Evolutionary conservation across 805 yeast genomes (phyloP).

Genomic region (Kodamaea hsintzibuensis): DNA sequence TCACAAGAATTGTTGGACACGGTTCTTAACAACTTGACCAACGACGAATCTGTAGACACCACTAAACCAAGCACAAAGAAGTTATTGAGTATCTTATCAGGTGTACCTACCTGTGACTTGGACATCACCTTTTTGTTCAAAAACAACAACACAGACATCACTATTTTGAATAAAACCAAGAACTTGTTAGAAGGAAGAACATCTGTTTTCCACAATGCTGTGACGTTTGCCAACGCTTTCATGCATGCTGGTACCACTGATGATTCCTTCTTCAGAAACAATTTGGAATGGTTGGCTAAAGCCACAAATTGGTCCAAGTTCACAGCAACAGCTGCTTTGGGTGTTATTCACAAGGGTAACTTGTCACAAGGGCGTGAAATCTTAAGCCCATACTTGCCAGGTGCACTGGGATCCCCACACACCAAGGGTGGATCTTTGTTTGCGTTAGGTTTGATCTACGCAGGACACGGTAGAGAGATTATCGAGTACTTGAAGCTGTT

Average conservation of each 20-base stretch:
- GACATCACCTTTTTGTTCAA: constrained; percentile 84
- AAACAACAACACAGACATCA: constrained; percentile 83
- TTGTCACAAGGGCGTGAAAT: constrained; percentile 85
- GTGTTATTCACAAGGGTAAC: constrained; percentile 95
- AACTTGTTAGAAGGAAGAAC: constrained; percentile 83
- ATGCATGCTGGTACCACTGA: constrained; percentile 96
- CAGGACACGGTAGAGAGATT: constrained; percentile 92
- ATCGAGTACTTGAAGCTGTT: constrained; percentile 75
- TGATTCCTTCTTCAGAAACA: constrained; percentile 81
- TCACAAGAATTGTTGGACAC: constrained; percentile 81
- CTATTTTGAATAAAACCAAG: constrained; percentile 80
- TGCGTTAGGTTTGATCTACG: constrained; percentile 90
- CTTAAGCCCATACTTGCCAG: constrained; percentile 89
- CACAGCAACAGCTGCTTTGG: constrained; percentile 96
- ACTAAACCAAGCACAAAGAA: constrained; percentile 34
- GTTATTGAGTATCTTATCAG: constrained; percentile 73
- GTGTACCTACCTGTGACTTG: constrained; percentile 91
- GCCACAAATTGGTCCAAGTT: constrained; percentile 99
- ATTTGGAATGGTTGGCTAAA: constrained; percentile 93
- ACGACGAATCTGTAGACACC: constrained; percentile 27
- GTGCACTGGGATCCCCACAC: constrained; percentile 74
- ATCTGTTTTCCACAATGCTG: constrained; percentile 94
- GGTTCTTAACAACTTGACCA: constrained; percentile 43
- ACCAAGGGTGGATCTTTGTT: constrained; percentile 95
- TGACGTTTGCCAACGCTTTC: constrained; percentile 91